Evolutionary conservation across 2,329 filamentous ascomycete genomes (phyloP).

Genomic region (Paracoccidioides brasiliensis): DNA sequence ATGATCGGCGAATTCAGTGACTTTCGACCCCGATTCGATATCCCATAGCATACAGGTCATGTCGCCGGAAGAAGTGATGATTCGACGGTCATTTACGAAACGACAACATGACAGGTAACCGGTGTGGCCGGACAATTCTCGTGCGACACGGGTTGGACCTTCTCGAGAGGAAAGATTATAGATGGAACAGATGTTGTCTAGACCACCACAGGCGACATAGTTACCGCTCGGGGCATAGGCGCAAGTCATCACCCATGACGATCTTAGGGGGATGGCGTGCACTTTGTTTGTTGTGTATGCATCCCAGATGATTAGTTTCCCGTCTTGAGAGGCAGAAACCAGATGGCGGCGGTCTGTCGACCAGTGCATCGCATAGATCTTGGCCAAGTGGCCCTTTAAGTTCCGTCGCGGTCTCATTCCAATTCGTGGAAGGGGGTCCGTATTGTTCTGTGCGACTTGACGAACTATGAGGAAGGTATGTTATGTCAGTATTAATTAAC

Average conservation of each 20-base stretch:
- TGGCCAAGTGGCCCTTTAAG: slow-evolving; percentile 92
- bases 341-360: slow-evolving; percentile 94
- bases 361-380: slow-evolving; percentile 99
- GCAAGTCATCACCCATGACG: slow-evolving; percentile 99
- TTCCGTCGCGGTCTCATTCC: slow-evolving; percentile 97
- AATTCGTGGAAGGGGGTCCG: slow-evolving; percentile 83
- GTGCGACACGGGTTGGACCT: slow-evolving; percentile 89
- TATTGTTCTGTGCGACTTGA: slow-evolving; percentile 80
- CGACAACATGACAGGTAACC: slow-evolving; percentile 97
- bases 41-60: slow-evolving; percentile 99
- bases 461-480: slow-evolving; percentile 43
- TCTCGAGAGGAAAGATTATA: slow-evolving; percentile 97
- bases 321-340: slow-evolving; percentile 95
- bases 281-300: slow-evolving; percentile 99
- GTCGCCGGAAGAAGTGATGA: slow-evolving; percentile 93
- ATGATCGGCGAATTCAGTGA: slow-evolving; percentile 96
- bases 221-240: slow-evolving; percentile 97
- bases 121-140: slow-evolving; percentile 91
- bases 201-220: slow-evolving; percentile 94
- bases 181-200: slow-evolving; percentile 99
- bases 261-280: slow-evolving; percentile 90
- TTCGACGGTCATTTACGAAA: slow-evolving; percentile 96
- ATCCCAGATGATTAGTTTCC: slow-evolving; percentile 99
- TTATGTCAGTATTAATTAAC: slow-evolving; percentile 2
- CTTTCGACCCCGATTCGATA: slow-evolving; percentile 92